Percentiles rank a stretch among this genome's conserved stretches.
These are phyloP conservation scores for Byssochlamys sp. DNA, from an alignment of 2,329 filamentous ascomycete species.

Conservation along the genomic window DNA sequence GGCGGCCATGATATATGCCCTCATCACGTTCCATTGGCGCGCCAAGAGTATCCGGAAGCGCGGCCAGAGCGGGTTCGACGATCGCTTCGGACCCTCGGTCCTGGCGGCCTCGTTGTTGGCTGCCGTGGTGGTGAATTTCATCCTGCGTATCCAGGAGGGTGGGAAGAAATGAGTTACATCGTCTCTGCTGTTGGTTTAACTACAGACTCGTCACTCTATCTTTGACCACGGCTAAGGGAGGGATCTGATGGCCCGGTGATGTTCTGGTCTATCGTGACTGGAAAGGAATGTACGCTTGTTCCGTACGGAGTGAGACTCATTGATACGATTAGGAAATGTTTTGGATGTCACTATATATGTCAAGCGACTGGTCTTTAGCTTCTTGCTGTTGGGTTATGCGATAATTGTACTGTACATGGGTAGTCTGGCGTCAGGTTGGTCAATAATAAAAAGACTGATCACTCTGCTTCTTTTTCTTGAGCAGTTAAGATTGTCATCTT, in stretches of 20 bases:
- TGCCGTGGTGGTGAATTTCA: slow-evolving; percentile 93
- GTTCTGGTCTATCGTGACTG: neutral
- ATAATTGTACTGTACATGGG: neutral
- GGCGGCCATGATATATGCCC: slow-evolving; percentile 87
- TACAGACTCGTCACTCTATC: neutral
- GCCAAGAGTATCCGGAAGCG: slow-evolving; percentile 83
- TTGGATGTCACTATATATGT: neutral
- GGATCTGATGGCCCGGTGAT: neutral
- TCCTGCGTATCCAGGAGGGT: slow-evolving; percentile 50
- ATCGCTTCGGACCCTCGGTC: slow-evolving; percentile 85
- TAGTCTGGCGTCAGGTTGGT: neutral
- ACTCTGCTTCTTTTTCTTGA: neutral
- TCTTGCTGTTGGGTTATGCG: neutral
- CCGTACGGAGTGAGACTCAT: neutral
- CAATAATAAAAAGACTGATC: neutral
- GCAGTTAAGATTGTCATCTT: neutral
- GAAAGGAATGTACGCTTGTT: neutral
- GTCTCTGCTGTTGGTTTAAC: neutral
- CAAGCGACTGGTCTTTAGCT: neutral
- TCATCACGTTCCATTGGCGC: slow-evolving; percentile 93
- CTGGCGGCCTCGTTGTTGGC: slow-evolving; percentile 75
- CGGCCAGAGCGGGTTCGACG: slow-evolving; percentile 92
- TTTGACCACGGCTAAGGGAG: neutral
- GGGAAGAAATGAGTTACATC: neutral
- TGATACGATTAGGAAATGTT: neutral